phyloP scores from a whole-genome alignment of 2,329 filamentous ascomycete species.

The Penicillium sp. region DNA sequence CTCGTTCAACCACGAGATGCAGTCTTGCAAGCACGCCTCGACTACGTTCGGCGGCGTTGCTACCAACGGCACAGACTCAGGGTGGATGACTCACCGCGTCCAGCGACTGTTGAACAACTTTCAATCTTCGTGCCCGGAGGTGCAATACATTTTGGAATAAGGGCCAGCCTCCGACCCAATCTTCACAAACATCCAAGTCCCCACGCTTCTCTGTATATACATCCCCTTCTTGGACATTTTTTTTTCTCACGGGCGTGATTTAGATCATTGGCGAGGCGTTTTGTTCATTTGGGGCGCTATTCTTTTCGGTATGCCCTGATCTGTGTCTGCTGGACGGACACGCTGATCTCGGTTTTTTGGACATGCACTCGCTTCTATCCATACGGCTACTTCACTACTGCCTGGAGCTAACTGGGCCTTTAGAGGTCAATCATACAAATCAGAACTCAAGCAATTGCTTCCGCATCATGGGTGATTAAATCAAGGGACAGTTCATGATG shows the following conservation, averaged over 20 bases:
- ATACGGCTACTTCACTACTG: neutral
- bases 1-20: conserved; percentile 21
- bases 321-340: conserved; percentile 14
- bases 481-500: too few relatives aligned
- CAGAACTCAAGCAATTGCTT: neutral
- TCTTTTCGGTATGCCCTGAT: neutral
- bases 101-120: conserved; percentile 24
- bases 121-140: conserved; percentile 26
- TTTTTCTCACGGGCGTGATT: neutral
- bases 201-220: conserved; percentile 14
- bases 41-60: conserved; percentile 22
- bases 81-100: conserved; percentile 29
- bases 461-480: too few relatives aligned
- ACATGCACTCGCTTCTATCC: neutral
- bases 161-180: too few relatives aligned
- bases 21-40: conserved; percentile 22
- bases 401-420: neutral
- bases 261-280: conserved; percentile 24
- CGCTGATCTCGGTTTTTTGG: neutral
- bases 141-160: conserved; percentile 23
- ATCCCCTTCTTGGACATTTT: conserved; percentile 12
- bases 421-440: neutral
- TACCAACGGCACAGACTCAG: conserved; percentile 22
- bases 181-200: too few relatives aligned
- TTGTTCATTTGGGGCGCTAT: conserved; percentile 2